Evolutionary conservation across 805 yeast genomes (phyloP).

Genomic region (Saccharomycopsis lassenensis): DNA sequence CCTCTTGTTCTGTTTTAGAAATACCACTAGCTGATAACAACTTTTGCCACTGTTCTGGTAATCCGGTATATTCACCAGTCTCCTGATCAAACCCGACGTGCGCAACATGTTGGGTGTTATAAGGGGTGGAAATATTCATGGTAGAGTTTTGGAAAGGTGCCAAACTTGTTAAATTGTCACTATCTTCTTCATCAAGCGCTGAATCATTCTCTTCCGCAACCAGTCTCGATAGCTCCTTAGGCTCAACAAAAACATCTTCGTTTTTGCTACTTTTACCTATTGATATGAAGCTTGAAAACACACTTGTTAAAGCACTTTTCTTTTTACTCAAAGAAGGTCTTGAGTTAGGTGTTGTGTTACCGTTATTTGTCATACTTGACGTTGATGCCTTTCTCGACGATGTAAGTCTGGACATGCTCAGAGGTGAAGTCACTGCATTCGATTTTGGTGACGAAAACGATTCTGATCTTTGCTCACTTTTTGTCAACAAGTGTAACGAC

Average conservation of each 20-base stretch:
- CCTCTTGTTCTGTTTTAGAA: constrained; percentile 76
- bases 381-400: constrained; percentile 10
- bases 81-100: constrained; percentile 86
- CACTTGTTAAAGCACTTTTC: constrained; percentile 16
- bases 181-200: constrained; percentile 30
- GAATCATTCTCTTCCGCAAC: constrained; percentile 1
- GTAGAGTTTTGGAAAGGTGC: constrained; percentile 18
- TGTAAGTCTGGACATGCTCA: background rate
- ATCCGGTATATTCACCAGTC: constrained; percentile 81
- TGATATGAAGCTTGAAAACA: constrained; percentile 14
- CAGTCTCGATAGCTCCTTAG: constrained; percentile 1
- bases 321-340: constrained; percentile 13
- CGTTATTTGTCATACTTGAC: constrained; percentile 1
- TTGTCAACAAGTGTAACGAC: background rate
- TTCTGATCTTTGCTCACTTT: constrained; percentile 4
- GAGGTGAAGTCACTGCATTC: constrained; percentile 1
- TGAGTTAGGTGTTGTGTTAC: background rate
- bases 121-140: constrained; percentile 77
- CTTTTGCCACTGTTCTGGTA: constrained; percentile 89
- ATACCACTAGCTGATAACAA: constrained; percentile 79
- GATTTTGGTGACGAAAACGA: constrained; percentile 4
- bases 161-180: constrained; percentile 37
- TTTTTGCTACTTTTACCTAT: constrained; percentile 4
- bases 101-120: constrained; percentile 79
- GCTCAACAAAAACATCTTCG: constrained; percentile 1